phyloP scores from a whole-genome alignment of 192 early-diverging fungal genomes.

The Backusella mclennaniae region DNA sequence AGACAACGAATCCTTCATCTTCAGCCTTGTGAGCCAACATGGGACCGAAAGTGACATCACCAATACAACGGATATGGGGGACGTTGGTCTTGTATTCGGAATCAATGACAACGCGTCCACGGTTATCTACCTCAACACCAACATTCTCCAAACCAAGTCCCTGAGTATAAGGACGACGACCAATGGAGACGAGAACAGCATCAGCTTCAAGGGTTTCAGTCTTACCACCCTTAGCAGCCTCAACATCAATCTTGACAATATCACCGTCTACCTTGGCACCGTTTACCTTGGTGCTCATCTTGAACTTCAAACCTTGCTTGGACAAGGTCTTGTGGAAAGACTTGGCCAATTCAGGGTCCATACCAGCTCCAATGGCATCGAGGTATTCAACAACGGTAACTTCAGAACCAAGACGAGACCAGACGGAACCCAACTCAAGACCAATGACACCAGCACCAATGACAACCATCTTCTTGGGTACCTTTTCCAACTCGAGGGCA shows the following conservation, averaged over 20 bases:
- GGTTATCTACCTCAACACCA: constrained; percentile 84
- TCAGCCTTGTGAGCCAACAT: constrained; percentile 99
- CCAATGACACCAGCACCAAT: constrained; percentile 99
- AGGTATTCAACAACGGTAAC: constrained; percentile 96
- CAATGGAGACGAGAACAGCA: constrained; percentile 91
- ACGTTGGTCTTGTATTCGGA: constrained; percentile 85
- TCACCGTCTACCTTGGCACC: constrained; percentile 83
- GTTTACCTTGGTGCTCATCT: constrained; percentile 95
- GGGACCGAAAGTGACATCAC: constrained; percentile 94
- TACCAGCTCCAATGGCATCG: constrained; percentile 91
- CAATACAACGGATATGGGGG: constrained; percentile 89
- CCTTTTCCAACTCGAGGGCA: constrained; percentile 87
- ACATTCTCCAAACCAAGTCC: constrained; percentile 89
- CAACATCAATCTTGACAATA: constrained; percentile 87
- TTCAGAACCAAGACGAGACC: constrained; percentile 92
- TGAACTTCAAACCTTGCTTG: constrained; percentile 99
- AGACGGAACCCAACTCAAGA: constrained; percentile 97
- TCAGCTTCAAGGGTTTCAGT: constrained; percentile 86
- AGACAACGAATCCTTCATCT: constrained; percentile 96
- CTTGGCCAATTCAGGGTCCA: constrained; percentile 95
- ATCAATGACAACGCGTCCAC: constrained; percentile 86
- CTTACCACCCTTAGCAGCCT: constrained; percentile 81
- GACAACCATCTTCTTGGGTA: constrained; percentile 98
- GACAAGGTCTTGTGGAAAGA: constrained; percentile 85
- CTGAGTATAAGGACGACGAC: constrained; percentile 92